Conservation (phyloP, 352 stramenopile species). For the Pythium utonaiense region DNA sequence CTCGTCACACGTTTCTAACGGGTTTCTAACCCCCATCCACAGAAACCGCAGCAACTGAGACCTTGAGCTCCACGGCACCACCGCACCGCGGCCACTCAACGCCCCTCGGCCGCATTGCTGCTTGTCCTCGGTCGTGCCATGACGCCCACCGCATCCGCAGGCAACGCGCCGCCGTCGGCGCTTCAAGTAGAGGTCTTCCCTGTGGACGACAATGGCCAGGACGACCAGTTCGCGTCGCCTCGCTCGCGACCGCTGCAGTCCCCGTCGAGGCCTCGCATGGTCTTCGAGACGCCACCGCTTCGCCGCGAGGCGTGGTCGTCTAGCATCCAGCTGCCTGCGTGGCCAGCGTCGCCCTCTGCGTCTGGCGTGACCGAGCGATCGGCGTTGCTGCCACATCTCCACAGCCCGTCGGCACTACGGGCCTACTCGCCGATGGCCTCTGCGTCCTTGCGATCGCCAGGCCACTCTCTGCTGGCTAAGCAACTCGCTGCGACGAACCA, state of each 20-base stretch:
- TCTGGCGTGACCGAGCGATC: slow-evolving; percentile 19
- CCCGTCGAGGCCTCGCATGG: slow-evolving; percentile 31
- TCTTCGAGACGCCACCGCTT: slow-evolving; percentile 68
- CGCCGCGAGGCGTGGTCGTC: slow-evolving; percentile 49
- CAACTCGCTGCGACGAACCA: slow-evolving; percentile 8
- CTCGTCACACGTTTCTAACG: not conserved
- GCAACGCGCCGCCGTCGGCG: not conserved
- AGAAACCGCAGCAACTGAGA: not conserved
- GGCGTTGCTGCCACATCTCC: slow-evolving; percentile 27
- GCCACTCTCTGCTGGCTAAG: slow-evolving; percentile 21
- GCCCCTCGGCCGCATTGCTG: too few relatives aligned
- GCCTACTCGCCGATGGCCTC: slow-evolving; percentile 15
- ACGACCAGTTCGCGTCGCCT: slow-evolving; percentile 10
- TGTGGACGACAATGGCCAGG: slow-evolving; percentile 7
- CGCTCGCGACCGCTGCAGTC: slow-evolving; percentile 10
- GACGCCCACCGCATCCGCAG: not conserved
- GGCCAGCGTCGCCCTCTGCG: slow-evolving; percentile 11
- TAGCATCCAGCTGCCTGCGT: slow-evolving; percentile 41
- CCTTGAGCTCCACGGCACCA: not conserved
- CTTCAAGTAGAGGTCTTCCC: slow-evolving; percentile 13
- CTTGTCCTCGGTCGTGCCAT: not conserved
- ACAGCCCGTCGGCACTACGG: not conserved
- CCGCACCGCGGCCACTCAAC: too few relatives aligned
- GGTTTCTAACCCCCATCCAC: not conserved
- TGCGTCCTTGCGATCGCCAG: slow-evolving; percentile 16